phyloP scores from a whole-genome alignment of 2,329 filamentous ascomycete genomes.

The Domatiomyces globalis region DNA sequence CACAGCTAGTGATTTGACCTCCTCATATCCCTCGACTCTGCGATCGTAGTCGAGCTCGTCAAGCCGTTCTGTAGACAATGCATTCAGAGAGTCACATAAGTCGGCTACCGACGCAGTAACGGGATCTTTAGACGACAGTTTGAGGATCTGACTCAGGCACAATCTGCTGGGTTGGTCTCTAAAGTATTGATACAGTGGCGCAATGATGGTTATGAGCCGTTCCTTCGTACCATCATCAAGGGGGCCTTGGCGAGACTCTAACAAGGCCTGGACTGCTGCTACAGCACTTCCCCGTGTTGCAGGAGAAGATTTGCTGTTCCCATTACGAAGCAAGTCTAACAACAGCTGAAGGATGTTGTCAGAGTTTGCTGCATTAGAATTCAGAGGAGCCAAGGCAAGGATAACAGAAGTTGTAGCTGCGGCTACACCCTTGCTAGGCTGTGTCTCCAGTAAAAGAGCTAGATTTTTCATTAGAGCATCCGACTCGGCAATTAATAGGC shows the following conservation, averaged over 20 bases:
- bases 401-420: conserved; percentile 9
- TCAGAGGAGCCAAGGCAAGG: conserved; percentile 9
- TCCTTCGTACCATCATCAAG: conserved; percentile 14
- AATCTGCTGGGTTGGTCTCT: conserved; percentile 67
- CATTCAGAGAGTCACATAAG: conserved; percentile 68
- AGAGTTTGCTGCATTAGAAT: conserved; percentile 5
- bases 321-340: conserved; percentile 31
- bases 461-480: conserved; percentile 57
- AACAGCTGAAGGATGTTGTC: conserved; percentile 8
- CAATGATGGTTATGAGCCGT: conserved; percentile 28
- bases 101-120: conserved; percentile 48
- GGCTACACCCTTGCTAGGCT: conserved; percentile 12
- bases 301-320: neutral
- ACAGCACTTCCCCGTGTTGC: neutral
- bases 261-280: conserved; percentile 2
- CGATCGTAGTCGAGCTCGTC: conserved; percentile 81
- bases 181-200: conserved; percentile 80
- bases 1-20: conserved; percentile 49
- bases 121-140: conserved; percentile 34
- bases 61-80: conserved; percentile 55
- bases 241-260: conserved; percentile 1
- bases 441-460: conserved; percentile 52
- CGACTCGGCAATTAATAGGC: conserved; percentile 6
- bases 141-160: conserved; percentile 26
- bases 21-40: conserved; percentile 60